phyloP scores from a whole-genome alignment of 306 rosid species.

The Abrus pulchellus region DNA sequence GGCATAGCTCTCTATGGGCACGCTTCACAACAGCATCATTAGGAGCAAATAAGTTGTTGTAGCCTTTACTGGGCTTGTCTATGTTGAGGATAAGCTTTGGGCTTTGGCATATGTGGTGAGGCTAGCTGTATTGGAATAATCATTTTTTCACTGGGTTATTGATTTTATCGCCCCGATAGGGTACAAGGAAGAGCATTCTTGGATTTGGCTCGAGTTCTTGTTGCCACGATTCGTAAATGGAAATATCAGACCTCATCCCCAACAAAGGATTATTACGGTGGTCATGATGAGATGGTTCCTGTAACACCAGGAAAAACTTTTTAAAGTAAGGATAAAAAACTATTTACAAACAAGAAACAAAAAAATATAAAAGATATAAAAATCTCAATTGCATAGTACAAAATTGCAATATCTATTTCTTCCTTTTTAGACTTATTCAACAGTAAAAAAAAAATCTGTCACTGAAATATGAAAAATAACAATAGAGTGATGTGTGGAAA shows the following conservation, averaged over 20 bases:
- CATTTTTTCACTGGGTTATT: constrained; percentile 45
- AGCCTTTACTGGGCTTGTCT: constrained; percentile 45
- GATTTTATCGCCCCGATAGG: constrained; percentile 47
- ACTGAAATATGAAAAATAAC: too few species aligned
- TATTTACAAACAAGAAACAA: too few species aligned
- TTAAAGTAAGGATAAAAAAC: too few species aligned
- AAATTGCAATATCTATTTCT: too few species aligned
- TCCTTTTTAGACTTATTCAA: too few species aligned
- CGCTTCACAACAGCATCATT: constrained; percentile 58
- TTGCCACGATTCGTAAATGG: constrained; percentile 58
- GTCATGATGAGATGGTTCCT: constrained; percentile 16
- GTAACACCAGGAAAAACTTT: constrained; percentile 21
- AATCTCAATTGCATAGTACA: too few species aligned
- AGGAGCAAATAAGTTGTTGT: constrained; percentile 56
- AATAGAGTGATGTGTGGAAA: too few species aligned
- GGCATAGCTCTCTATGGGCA: constrained; percentile 47
- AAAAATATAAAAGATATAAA: too few species aligned
- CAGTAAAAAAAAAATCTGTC: too few species aligned
- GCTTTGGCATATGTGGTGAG: constrained; percentile 47
- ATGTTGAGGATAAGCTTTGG: constrained; percentile 49
- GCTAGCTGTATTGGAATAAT: constrained; percentile 36
- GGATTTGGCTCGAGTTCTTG: constrained; percentile 50
- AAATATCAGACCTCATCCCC: constrained; percentile 41
- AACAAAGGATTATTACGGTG: constrained; percentile 41
- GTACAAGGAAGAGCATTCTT: constrained; percentile 50